Conservation (phyloP, 2,329 filamentous ascomycete genomes). For the Xylaria hypoxylon region DNA sequence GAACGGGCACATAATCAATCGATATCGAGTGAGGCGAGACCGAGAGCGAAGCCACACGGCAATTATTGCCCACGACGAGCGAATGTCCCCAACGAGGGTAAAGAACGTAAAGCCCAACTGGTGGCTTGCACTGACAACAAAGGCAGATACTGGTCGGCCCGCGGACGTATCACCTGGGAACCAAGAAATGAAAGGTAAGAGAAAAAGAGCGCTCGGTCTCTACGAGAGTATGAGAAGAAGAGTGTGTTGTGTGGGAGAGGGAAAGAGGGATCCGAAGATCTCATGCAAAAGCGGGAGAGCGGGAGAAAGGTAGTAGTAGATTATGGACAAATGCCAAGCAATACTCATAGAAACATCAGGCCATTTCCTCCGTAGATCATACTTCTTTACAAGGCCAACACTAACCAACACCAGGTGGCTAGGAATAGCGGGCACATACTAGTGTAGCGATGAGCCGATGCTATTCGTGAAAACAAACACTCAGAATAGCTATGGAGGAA, state of each 20-base stretch:
- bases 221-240: slow-evolving; percentile 40
- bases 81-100: slow-evolving; percentile 38
- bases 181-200: slow-evolving; percentile 42
- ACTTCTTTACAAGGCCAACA: slow-evolving; percentile 55
- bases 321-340: slow-evolving; percentile 49
- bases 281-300: slow-evolving; percentile 45
- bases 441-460: slow-evolving; percentile 32
- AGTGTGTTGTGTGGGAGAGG: slow-evolving; percentile 37
- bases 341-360: slow-evolving; percentile 55
- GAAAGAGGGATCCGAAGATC: slow-evolving; percentile 48
- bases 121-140: slow-evolving; percentile 50
- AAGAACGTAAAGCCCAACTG: slow-evolving; percentile 46
- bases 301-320: slow-evolving; percentile 51
- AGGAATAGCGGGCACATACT: slow-evolving; percentile 29
- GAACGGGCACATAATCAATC: slow-evolving; percentile 57
- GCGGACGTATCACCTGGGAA: slow-evolving; percentile 49
- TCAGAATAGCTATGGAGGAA: slow-evolving; percentile 27
- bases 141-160: slow-evolving; percentile 52
- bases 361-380: slow-evolving; percentile 58
- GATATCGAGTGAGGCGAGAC: slow-evolving; percentile 28
- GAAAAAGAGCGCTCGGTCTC: slow-evolving; percentile 36
- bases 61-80: slow-evolving; percentile 18
- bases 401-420: slow-evolving; percentile 51
- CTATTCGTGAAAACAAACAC: slow-evolving; percentile 23
- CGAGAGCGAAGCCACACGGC: slow-evolving; percentile 14